Evolutionary conservation across 768 basidiomycete genomes (phyloP).

Genomic region (Suillus americanus): DNA sequence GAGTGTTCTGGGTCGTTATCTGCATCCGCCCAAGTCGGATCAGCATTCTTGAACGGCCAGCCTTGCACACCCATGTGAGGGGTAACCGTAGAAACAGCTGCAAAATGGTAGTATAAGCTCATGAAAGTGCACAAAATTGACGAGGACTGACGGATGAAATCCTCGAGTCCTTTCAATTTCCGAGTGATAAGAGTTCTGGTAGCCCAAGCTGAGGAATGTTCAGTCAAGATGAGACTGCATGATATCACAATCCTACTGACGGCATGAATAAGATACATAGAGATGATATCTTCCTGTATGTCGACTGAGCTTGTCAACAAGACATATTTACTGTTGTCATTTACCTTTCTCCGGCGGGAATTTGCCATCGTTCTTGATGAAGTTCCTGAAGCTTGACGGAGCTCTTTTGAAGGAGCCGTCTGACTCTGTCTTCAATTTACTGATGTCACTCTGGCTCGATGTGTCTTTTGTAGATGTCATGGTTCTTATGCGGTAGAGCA

Average conservation of each 20-base stretch:
- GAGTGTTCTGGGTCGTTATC: constrained; percentile 71
- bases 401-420: constrained; percentile 72
- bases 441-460: constrained; percentile 48
- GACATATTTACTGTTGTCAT: not conserved
- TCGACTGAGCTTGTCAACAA: not conserved
- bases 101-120: not conserved
- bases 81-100: constrained; percentile 80
- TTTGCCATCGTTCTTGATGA: constrained; percentile 53
- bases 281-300: constrained; percentile 82
- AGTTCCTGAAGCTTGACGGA: constrained; percentile 52
- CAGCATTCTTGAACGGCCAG: constrained; percentile 81
- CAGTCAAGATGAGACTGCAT: not conserved
- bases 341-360: constrained; percentile 78
- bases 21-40: constrained; percentile 62
- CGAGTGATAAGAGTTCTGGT: constrained; percentile 86
- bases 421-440: constrained; percentile 48
- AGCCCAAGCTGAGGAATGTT: constrained; percentile 72
- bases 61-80: constrained; percentile 82
- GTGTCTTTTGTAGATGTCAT: constrained; percentile 36
- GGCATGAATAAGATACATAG: constrained; percentile 86
- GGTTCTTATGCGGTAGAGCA: constrained; percentile 2
- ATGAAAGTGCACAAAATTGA: not conserved
- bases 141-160: constrained; percentile 64
- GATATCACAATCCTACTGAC: constrained; percentile 39
- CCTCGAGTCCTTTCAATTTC: constrained; percentile 89